Conservation (phyloP, 257 asterid species). For the Scutellaria minor region DNA sequence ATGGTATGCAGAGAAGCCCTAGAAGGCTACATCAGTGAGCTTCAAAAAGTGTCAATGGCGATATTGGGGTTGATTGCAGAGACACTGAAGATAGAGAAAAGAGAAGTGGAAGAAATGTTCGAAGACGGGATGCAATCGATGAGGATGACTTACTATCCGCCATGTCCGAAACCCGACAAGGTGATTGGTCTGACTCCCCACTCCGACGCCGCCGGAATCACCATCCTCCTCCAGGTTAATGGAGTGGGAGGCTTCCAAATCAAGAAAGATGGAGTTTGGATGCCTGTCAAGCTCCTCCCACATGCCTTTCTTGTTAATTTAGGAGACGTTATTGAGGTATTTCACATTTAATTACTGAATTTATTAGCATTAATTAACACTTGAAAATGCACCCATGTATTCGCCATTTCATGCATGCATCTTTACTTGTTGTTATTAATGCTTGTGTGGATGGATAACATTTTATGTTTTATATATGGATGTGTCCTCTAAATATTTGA, state of each 20-base stretch:
- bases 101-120: slow-evolving; percentile 36
- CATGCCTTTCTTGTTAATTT: slow-evolving; percentile 63
- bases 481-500: too few relatives aligned
- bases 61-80: slow-evolving; percentile 42
- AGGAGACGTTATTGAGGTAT: slow-evolving; percentile 53
- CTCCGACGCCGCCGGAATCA: slow-evolving; percentile 59
- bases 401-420: too few relatives aligned
- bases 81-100: slow-evolving; percentile 42
- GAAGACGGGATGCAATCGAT: slow-evolving; percentile 61
- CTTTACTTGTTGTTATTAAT: too few relatives aligned
- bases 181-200: slow-evolving; percentile 62
- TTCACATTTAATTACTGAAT: too few relatives aligned
- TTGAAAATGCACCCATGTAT: too few relatives aligned
- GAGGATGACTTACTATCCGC: slow-evolving; percentile 66
- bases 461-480: too few relatives aligned
- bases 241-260: slow-evolving; percentile 68
- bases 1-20: slow-evolving; percentile 51
- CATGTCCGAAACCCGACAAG: slow-evolving; percentile 52
- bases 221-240: slow-evolving; percentile 60
- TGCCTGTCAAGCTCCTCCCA: slow-evolving; percentile 51
- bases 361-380: too few relatives aligned
- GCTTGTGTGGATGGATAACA: too few relatives aligned
- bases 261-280: slow-evolving; percentile 62
- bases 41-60: slow-evolving; percentile 47
- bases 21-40: slow-evolving; percentile 53